Conservation (phyloP, 805 yeast species). For the Yamadazyma endophytica region DNA sequence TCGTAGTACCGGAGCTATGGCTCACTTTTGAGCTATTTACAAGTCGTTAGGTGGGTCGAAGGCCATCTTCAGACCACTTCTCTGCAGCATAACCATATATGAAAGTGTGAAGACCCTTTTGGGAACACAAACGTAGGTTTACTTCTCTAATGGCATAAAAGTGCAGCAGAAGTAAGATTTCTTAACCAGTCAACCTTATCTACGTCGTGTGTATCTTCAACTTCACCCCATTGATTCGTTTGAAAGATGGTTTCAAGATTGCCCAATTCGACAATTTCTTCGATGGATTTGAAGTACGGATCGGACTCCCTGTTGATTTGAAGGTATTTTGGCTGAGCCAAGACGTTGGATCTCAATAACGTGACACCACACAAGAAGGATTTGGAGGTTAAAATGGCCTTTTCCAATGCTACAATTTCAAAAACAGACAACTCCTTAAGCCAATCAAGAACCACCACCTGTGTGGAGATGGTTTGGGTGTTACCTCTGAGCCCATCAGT, state of each 20-base stretch:
- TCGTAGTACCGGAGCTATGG: too few relatives aligned
- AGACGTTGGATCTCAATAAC: conserved; percentile 47
- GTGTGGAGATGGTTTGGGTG: conserved; percentile 58
- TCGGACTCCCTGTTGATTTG: conserved; percentile 32
- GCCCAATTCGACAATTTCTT: conserved; percentile 72
- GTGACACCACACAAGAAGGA: conserved; percentile 81
- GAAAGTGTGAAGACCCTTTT: too few relatives aligned
- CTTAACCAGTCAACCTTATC: conserved; percentile 86
- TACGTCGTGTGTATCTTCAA: conserved; percentile 98
- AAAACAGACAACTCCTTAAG: conserved; percentile 58
- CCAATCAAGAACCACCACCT: conserved; percentile 61
- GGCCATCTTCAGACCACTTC: too few relatives aligned
- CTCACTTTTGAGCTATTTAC: too few relatives aligned
- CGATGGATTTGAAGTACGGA: conserved; percentile 43
- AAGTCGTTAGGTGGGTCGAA: too few relatives aligned
- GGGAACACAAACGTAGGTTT: too few relatives aligned
- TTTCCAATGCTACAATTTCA: conserved; percentile 85
- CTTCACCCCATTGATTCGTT: conserved; percentile 94
- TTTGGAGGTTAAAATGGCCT: conserved; percentile 80
- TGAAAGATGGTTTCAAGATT: conserved; percentile 81
- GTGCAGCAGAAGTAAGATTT: conserved; percentile 73
- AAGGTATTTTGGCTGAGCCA: conserved; percentile 18
- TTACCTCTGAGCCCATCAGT: conserved; percentile 78
- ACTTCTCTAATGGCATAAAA: conserved; percentile 26
- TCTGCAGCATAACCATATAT: too few relatives aligned